Base-by-base conservation (phyloP, 2,329 filamentous ascomycete genomes). In the Ophiostoma sp. region DNA sequence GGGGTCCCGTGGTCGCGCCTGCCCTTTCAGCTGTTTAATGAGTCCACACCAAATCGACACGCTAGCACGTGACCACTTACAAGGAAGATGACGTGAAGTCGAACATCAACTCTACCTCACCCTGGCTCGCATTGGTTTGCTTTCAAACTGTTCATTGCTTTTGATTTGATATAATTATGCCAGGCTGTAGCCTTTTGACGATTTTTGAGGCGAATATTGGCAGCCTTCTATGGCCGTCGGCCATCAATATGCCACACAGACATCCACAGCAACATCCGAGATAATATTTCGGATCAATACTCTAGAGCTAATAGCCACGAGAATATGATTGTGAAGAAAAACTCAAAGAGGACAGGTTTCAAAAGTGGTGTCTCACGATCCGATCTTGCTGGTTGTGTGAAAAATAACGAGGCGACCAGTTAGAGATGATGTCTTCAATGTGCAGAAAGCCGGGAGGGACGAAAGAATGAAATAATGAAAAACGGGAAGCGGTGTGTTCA, bases 61-160 rank as follows among this genome's bases (percentile, higher is more conserved):
- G 36, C 19, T 11, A 1, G 4, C 61, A 66, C 61, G 61, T 66
- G 61, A 66, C 61, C n/a, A 66, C 61, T 66, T 66, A 66, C 61
- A 66, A 17, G 25, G 25, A 28, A 17, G 55, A 31, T n/a, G 11
- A n/a, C 3, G 22, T 8, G 33, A 39, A 22, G 2, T 33, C 31
- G 12, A 17, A 1, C 59, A 19, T 9, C 2, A 33, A 2, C 59
- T 39, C 59, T 19, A n/a, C 59, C 2, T n/a, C 31, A 19, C 39
- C 57, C 39, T 61, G 57, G 22, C 31, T 42, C 59, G 42, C 12
- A 36, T 19, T 1, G 9, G 4, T 61, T 55, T 64, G 59, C 59
- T 64, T 9, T 64, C 59, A 42, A 64, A 25, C 3, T 6, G 22
- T 15, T 7, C 8, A 36, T 15, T 25, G 19, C 50, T 42, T 42